These are phyloP conservation scores for Sabuloglossum arenarium DNA, from an alignment of 495 filamentous ascomycete genomes.

Conservation along the genomic window DNA sequence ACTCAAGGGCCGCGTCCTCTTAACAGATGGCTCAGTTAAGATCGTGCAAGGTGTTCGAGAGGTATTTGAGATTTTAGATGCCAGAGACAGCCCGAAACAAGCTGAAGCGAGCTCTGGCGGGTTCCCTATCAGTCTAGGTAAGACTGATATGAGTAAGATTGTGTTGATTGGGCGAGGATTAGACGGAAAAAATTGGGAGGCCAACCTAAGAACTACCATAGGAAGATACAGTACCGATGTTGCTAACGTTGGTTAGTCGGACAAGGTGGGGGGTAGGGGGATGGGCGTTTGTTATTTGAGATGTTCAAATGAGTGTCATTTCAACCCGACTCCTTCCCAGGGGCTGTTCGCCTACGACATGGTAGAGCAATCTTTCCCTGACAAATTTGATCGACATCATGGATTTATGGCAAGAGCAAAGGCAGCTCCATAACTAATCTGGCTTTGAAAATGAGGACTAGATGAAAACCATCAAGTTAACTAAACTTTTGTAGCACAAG, in stretches of 20 bases:
- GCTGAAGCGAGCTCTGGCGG: slow-evolving; percentile 9
- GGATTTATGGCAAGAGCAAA: too few relatives aligned
- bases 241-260: too few relatives aligned
- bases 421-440: too few relatives aligned
- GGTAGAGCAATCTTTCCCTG: too few relatives aligned
- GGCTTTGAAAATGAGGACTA: too few relatives aligned
- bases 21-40: slow-evolving; percentile 39
- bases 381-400: too few relatives aligned
- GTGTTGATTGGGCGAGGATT: slow-evolving; percentile 61
- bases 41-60: slow-evolving; percentile 86
- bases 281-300: neutral
- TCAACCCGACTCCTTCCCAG: too few relatives aligned
- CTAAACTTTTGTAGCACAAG: too few relatives aligned
- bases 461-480: too few relatives aligned
- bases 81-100: slow-evolving; percentile 14
- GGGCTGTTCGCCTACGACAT: too few relatives aligned
- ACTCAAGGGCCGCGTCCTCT: slow-evolving; percentile 52
- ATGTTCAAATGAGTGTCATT: neutral
- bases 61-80: slow-evolving; percentile 75
- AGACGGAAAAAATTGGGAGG: slow-evolving; percentile 16
- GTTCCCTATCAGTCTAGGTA: neutral
- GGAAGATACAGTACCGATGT: neutral
- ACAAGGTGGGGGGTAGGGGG: too few relatives aligned
- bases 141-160: slow-evolving; percentile 38
- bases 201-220: slow-evolving; percentile 6